Base-by-base conservation (phyloP, 2,329 filamentous ascomycete species). In the Cladosporium sp. region DNA sequence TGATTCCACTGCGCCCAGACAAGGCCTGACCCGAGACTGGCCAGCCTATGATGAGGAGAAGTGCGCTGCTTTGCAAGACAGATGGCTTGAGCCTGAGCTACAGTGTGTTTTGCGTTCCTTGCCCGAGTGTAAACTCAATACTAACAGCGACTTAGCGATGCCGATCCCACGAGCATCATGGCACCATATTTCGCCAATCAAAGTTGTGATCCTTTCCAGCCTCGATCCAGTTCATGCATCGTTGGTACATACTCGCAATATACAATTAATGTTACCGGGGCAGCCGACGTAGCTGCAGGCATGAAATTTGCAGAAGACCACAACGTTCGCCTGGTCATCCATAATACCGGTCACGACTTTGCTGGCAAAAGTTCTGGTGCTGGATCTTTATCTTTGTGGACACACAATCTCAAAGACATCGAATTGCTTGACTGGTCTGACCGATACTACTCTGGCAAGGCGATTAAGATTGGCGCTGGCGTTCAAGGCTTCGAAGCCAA, bases 281-380 rank as follows among this genome's bases (percentile, higher is more conserved):
- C 49, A 2, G 65, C 52, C 19, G 65, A 67, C 60, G 64, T 67
- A 28, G 57, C 44, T 10, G 60, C 58, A 22, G 62, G 60, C 5
- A 63, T 71, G 56, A 60, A 65, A 5, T 80, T 83, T 57, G 79
- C 78, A 0, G 66, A 67, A 0, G 60, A 75, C 4, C 68, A 79
- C 61, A 80, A 80, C 61, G 70, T 85, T 42, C 77, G 82, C 1
- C 63, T 85, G 0, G 71, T 83, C 2, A 64, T 76, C n/a, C 66
- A 71, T 8, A 76, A 75, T 60, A 76, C 73, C 0, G 75, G 75
- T 4, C 75, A 78, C 51, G 72, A 76, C 47, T 48, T 66, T 60
- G 73, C 79, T 32, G 86, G 85, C 40, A 81, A 82, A 39, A 84
- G 81, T 0, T 84, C 83, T 0, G 86, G 85, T 15, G 79, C 78